Base-by-base conservation (phyloP, 306 rosid genomes). In the Fragaria ananassa region DNA sequence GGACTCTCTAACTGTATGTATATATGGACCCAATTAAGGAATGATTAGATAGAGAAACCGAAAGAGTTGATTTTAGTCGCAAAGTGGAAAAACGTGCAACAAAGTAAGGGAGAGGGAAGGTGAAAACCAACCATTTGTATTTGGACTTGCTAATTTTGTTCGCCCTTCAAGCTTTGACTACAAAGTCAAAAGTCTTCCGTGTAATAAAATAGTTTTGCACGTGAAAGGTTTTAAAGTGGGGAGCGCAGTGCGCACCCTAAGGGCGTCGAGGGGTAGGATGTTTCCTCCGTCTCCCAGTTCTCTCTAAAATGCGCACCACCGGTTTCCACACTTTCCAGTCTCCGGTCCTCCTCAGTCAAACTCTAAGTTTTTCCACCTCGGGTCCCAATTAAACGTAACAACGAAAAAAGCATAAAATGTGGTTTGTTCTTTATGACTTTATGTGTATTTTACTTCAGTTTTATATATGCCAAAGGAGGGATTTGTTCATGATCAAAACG, bases 41-140 rank as follows among this genome's bases (percentile, higher is more conserved):
- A 35, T 19, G 29, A 1, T 71, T 71, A 50, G 35, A 35, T 71
- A 23, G 31, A 13, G 29, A 10, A 49, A 2, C 19, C 42, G 0
- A 0, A 19, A 19, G 70, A 65, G 70, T 71, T 57, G 56, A 51
- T 9, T 18, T 17, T 31, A 50, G 29, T 70, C 74, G 29, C 67
- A 51, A 60, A 83, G 80, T 79, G 83, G 83, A 79, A 76, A 83
- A 70, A 75, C 80, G 80, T 79, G 86, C 71, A 42, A 54, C 19
- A 23, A 42, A 63, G 79, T 82, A 83, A 79, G 68, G 71, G 41
- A 0, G 18, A 68, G 39, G 86, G 86, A 83, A 79, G 71, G 79
- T 56, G 71, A 79, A 74, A 79, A 56, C 80, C 83, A 69, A 44
- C 74, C 25, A 6, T 18, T 70, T 31, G 75, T 50, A 47, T 66